A percentile compares a stretch with the other conserved stretches of the same genome.
These are phyloP conservation scores for Hypholoma sublateritium DNA, from an alignment of 768 basidiomycete genomes.

Conservation along the genomic window DNA sequence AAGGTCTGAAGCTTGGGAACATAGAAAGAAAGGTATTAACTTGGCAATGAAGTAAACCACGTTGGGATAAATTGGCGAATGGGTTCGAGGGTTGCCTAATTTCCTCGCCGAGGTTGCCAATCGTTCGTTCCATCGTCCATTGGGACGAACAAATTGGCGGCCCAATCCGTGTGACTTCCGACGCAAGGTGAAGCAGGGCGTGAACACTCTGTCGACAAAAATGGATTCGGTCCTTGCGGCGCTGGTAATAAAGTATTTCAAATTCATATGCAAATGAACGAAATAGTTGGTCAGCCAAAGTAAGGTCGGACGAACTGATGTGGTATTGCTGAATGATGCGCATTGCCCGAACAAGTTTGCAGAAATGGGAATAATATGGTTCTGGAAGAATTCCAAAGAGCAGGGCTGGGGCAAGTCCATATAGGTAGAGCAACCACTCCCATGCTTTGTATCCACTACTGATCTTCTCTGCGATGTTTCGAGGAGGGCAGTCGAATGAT, in stretches of 20 bases:
- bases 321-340: too few relatives aligned
- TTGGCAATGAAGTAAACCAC: constrained; percentile 7
- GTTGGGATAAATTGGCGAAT: constrained; percentile 7
- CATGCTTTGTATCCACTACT: constrained; percentile 28
- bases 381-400: constrained; percentile 24
- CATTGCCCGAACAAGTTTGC: constrained; percentile 21
- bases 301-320: too few relatives aligned
- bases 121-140: constrained; percentile 11
- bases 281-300: too few relatives aligned
- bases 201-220: constrained; percentile 33
- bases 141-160: constrained; percentile 10
- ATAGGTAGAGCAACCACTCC: constrained; percentile 27
- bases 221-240: constrained; percentile 26
- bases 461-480: too few relatives aligned
- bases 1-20: constrained; percentile 5
- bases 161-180: constrained; percentile 22
- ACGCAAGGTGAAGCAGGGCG: constrained; percentile 25
- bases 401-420: constrained; percentile 27
- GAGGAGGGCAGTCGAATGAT: too few relatives aligned
- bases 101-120: constrained; percentile 10
- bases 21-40: constrained; percentile 9
- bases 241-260: constrained; percentile 33
- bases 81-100: constrained; percentile 12
- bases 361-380: constrained; percentile 27
- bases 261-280: constrained; percentile 24